Evolutionary conservation across 139 green algal genomes (phyloP).

Genomic region (Diplosphaera chodatii): DNA sequence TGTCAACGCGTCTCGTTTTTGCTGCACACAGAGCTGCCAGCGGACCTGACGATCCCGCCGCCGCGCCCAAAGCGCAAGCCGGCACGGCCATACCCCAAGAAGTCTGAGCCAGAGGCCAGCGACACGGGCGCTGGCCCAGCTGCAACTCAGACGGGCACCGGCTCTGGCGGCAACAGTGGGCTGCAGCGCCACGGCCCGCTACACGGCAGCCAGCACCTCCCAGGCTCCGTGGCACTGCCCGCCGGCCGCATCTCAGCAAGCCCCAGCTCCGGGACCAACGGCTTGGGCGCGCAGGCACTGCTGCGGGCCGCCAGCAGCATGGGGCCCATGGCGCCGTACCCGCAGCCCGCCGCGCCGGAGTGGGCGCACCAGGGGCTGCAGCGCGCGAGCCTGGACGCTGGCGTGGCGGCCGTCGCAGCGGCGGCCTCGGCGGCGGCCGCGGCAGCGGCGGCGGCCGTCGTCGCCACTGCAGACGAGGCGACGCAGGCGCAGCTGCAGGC

Average conservation of each 20-base stretch:
- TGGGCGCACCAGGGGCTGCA: background rate
- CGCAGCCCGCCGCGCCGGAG: background rate
- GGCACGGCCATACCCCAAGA: slow-evolving; percentile 66
- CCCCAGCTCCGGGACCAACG: background rate
- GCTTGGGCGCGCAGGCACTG: slow-evolving; percentile 3
- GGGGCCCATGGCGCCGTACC: background rate
- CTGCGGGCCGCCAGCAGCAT: background rate
- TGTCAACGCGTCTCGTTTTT: too few relatives aligned
- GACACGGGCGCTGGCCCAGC: background rate
- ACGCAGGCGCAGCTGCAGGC: slow-evolving; percentile 61
- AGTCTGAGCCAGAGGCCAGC: slow-evolving; percentile 22
- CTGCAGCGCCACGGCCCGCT: background rate
- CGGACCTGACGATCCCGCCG: slow-evolving; percentile 71
- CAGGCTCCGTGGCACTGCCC: background rate
- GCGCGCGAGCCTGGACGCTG: background rate
- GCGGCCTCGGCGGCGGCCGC: slow-evolving; percentile 11
- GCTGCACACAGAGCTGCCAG: slow-evolving; percentile 20
- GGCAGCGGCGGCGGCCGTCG: slow-evolving; percentile 42
- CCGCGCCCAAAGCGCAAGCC: slow-evolving; percentile 85
- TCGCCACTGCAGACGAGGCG: slow-evolving; percentile 56
- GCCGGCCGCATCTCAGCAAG: background rate
- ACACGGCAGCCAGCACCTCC: slow-evolving; percentile 1
- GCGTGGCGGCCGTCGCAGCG: slow-evolving; percentile 6
- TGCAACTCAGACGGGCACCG: background rate
- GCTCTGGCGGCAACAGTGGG: background rate